Conservation (phyloP, 352 stramenopile genomes). For the Phytophthora ohioensis region DNA sequence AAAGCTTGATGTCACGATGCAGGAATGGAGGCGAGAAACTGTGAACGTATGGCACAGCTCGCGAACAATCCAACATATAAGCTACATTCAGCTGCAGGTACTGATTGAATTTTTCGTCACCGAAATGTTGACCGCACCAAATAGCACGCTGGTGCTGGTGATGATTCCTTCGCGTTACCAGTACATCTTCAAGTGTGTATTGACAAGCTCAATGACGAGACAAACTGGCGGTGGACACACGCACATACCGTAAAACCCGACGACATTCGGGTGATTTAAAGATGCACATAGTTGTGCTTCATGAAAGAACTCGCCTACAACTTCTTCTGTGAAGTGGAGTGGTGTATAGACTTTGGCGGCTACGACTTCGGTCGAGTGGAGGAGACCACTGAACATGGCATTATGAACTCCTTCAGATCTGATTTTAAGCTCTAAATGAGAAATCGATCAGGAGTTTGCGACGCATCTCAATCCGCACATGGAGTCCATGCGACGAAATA, state of each 20-base stretch:
- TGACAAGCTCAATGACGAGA: conserved; percentile 60
- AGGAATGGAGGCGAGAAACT: conserved; percentile 65
- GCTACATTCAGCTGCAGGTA: conserved; percentile 43
- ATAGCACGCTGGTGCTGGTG: neutral
- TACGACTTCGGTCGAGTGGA: conserved; percentile 44
- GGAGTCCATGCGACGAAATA: conserved; percentile 53
- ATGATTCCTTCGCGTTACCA: conserved; percentile 6
- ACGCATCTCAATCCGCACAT: conserved; percentile 68
- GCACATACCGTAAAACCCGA: conserved; percentile 63
- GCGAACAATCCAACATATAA: conserved; percentile 66
- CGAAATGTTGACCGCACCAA: conserved; percentile 8
- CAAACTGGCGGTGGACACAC: conserved; percentile 62
- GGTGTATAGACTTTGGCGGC: conserved; percentile 70
- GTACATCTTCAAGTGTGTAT: conserved; percentile 52
- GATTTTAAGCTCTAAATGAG: conserved; percentile 55
- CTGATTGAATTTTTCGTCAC: neutral
- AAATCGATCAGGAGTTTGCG: conserved; percentile 73
- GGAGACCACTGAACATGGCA: conserved; percentile 47
- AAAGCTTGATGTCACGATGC: conserved; percentile 67
- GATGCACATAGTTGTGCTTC: conserved; percentile 56
- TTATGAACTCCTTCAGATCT: conserved; percentile 30
- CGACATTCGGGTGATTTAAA: conserved; percentile 62
- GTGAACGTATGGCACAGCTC: conserved; percentile 66
- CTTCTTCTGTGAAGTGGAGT: conserved; percentile 49
- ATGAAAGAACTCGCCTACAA: conserved; percentile 57